Evolutionary conservation across 306 rosid genomes (phyloP).

Genomic region (Pyrus communis): DNA sequence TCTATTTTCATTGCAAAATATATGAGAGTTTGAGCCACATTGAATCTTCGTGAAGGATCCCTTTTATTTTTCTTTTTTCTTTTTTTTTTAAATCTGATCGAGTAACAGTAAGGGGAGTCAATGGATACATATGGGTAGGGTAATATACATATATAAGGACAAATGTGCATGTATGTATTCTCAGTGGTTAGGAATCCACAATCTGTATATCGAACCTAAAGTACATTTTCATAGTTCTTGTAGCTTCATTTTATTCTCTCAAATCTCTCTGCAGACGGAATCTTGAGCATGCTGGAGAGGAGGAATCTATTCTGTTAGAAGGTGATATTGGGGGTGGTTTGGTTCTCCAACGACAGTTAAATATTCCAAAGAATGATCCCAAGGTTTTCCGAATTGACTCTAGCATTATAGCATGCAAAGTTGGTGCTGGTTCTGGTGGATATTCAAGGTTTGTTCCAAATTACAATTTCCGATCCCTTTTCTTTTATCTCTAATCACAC

Average conservation of each 20-base stretch:
- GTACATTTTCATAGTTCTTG: background rate
- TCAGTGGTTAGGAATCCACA: background rate
- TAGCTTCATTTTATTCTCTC: background rate
- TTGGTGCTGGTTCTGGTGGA: constrained; percentile 98
- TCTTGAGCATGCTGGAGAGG: constrained; percentile 61
- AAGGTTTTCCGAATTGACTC: constrained; percentile 54
- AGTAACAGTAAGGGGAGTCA: background rate
- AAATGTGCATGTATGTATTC: background rate
- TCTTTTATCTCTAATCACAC: background rate
- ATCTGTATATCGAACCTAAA: too few species aligned
- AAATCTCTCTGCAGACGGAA: constrained; percentile 44
- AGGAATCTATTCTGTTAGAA: constrained; percentile 60
- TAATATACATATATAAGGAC: background rate
- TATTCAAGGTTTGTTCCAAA: constrained; percentile 70
- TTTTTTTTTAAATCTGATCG: background rate
- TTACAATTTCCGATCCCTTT: background rate
- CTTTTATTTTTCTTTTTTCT: background rate
- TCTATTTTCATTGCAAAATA: background rate
- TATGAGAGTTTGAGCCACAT: background rate
- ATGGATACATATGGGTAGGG: background rate
- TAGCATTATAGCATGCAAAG: constrained; percentile 59
- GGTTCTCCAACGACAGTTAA: constrained; percentile 55
- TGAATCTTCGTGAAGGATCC: background rate
- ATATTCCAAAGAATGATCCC: constrained; percentile 43
- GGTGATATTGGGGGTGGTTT: constrained; percentile 91